phyloP scores from a whole-genome alignment of 768 basidiomycete species.

The Collybiopsis luxurians region DNA sequence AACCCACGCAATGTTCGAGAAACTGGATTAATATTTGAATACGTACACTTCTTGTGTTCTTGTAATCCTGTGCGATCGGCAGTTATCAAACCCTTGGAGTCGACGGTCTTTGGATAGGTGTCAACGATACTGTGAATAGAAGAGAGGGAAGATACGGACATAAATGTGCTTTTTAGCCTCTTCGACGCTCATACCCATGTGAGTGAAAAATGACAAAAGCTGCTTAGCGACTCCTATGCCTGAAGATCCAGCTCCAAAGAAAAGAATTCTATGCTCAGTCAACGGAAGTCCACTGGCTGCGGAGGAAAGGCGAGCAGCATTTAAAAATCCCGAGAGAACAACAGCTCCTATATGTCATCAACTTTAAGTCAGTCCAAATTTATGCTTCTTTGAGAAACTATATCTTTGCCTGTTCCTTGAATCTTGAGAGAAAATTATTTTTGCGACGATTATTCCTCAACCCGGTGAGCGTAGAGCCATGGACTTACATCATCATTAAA shows the following conservation, averaged over 20 bases:
- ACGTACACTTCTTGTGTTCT: slow-evolving; percentile 70
- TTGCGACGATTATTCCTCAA: no score
- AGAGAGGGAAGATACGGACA: slow-evolving; percentile 33
- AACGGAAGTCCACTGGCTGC: slow-evolving; percentile 46
- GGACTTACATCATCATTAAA: slow-evolving; percentile 72
- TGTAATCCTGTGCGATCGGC: slow-evolving; percentile 65
- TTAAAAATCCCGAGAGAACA: slow-evolving; percentile 71
- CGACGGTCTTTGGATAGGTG: slow-evolving; percentile 50
- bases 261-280: slow-evolving; percentile 78
- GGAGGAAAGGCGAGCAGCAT: slow-evolving; percentile 63
- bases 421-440: slow-evolving; percentile 31
- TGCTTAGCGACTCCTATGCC: slow-evolving; percentile 93
- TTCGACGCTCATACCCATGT: slow-evolving; percentile 61
- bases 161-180: slow-evolving; percentile 69
- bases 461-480: not conserved
- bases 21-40: not conserved
- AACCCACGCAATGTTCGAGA: not conserved
- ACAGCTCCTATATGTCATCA: slow-evolving; percentile 49
- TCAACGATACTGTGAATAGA: slow-evolving; percentile 12
- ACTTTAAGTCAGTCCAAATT: not conserved
- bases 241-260: slow-evolving; percentile 90
- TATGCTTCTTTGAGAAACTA: not conserved
- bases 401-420: slow-evolving; percentile 55
- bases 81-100: slow-evolving; percentile 78
- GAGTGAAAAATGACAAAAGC: slow-evolving; percentile 83